A percentile compares a stretch with the other conserved stretches of the same genome.
Conservation (phyloP, 257 asterid species). For the Verbascum thapsus region DNA sequence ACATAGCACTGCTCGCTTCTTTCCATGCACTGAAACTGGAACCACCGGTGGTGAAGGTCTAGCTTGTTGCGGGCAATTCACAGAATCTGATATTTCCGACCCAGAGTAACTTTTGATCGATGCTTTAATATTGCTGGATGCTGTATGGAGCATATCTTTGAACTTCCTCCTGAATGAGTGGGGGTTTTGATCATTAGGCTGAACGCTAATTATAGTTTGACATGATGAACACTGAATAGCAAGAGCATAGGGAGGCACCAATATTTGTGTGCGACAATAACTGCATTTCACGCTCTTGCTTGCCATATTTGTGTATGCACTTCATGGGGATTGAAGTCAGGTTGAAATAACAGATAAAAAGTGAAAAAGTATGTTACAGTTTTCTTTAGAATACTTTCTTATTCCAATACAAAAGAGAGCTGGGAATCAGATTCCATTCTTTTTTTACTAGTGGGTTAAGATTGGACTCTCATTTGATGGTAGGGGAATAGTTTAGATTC, state of each 20-base stretch:
- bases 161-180: slow-evolving; percentile 30
- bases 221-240: slow-evolving; percentile 36
- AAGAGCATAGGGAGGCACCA: slow-evolving; percentile 36
- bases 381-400: slow-evolving; percentile 18
- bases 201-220: slow-evolving; percentile 18
- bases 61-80: slow-evolving; percentile 17
- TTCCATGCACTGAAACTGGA: slow-evolving; percentile 41
- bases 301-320: slow-evolving; percentile 36
- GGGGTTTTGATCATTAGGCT: slow-evolving; percentile 24
- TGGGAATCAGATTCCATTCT: slow-evolving; percentile 39
- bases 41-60: slow-evolving; percentile 29
- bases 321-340: slow-evolving; percentile 10
- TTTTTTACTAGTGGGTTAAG: slow-evolving; percentile 28
- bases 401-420: slow-evolving; percentile 21
- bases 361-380: slow-evolving; percentile 7
- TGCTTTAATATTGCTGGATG: slow-evolving; percentile 34
- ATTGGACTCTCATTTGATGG: slow-evolving; percentile 13
- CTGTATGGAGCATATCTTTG: slow-evolving; percentile 25
- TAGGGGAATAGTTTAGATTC: background rate
- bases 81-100: slow-evolving; percentile 20
- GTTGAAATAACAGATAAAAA: background rate
- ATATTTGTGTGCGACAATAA: slow-evolving; percentile 35
- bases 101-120: slow-evolving; percentile 23
- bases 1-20: slow-evolving; percentile 65
- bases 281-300: slow-evolving; percentile 39